phyloP scores from a whole-genome alignment of 2,329 filamentous ascomycete genomes.

The Didymella arachidicola region DNA sequence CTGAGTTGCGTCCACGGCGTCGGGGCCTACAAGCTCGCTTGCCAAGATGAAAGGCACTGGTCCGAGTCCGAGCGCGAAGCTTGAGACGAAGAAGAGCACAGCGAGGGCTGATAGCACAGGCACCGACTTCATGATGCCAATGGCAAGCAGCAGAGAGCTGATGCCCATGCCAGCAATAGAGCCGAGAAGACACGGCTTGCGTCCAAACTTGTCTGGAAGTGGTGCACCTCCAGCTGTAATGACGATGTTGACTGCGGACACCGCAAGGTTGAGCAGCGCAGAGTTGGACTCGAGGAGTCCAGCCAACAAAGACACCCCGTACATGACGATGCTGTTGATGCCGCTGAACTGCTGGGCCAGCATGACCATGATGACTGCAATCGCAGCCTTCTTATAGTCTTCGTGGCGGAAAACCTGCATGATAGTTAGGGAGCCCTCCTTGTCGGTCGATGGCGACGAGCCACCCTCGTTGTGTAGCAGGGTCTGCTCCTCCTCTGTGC shows the following conservation, averaged over 20 bases:
- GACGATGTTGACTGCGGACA: conserved; percentile 85
- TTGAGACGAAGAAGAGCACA: conserved; percentile 84
- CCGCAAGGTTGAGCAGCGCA: conserved; percentile 82
- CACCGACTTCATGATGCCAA: conserved; percentile 77
- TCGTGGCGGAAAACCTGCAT: conserved; percentile 70
- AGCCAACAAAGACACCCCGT: conserved; percentile 88
- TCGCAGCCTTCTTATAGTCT: conserved; percentile 78
- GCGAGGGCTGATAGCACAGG: conserved; percentile 81
- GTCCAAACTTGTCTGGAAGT: conserved; percentile 84
- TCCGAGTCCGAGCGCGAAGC: conserved; percentile 88
- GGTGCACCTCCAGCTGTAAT: conserved; percentile 84
- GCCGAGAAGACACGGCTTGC: conserved; percentile 82
- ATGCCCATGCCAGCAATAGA: conserved; percentile 86
- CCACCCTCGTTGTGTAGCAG: conserved; percentile 62
- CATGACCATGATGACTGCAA: conserved; percentile 93
- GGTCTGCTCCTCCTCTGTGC: conserved; percentile 71
- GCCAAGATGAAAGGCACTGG: conserved; percentile 95
- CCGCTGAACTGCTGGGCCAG: conserved; percentile 87
- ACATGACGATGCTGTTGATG: conserved; percentile 98
- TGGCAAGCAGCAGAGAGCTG: conserved; percentile 77
- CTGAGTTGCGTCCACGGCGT: conserved; percentile 91
- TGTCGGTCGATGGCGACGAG: conserved; percentile 34
- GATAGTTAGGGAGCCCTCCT: conserved; percentile 53
- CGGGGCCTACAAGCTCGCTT: conserved; percentile 86
- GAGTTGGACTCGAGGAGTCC: conserved; percentile 83